Base-by-base conservation (phyloP, 805 yeast genomes). In the Lachancea sp. region DNA sequence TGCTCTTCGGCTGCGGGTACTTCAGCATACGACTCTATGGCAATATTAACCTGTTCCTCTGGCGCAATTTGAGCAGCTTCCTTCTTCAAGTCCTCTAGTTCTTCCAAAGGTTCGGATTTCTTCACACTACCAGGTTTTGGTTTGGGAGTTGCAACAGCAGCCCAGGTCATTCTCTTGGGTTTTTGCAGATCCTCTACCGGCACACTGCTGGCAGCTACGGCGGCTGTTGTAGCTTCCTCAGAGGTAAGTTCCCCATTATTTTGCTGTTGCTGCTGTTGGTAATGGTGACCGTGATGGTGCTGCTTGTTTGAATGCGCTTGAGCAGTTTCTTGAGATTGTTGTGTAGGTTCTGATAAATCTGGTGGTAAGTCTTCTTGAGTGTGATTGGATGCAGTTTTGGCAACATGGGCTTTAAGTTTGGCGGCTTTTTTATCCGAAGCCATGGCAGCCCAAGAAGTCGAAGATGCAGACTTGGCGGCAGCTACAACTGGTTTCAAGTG, bases 61-160 rank as follows among this genome's bases (percentile, higher is more conserved):
- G 68, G 11, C 56, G 47, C 32, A 15, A 51, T 42, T 28, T 47
- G 52, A 51, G 67, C 42, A 22, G 56, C 60, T 61, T 42, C 72
- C 50, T 52, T 64, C 69, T 59, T 70, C 45, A 60, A 43, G 17
- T 46, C 51, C 25, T 48, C 51, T 5, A 60, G 54, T 32, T 58
- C 49, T 12, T 55, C 53, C 29, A 60, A 43, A 15, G 62, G 55
- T 26, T 46, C 45, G 45, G 58, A 63, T 46, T 47, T 61, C 54
- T 53, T 52, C 25, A 60, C 56, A 31, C 54, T 47, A 40, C 55
- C 43, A 43, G 57, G 49, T 51, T 51, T 61, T 26, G 67, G 60
- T 54, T 72, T 70, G 33, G 86, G 80, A 41, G 76, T 64, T 38
- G 80, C 80, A 51, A 81, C 75, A 13, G 88, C 75, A 22, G 87